Percentiles rank a stretch among this genome's conserved stretches.
Conservation (phyloP, 2,329 filamentous ascomycete species). For the Canariomyces notabilis region DNA sequence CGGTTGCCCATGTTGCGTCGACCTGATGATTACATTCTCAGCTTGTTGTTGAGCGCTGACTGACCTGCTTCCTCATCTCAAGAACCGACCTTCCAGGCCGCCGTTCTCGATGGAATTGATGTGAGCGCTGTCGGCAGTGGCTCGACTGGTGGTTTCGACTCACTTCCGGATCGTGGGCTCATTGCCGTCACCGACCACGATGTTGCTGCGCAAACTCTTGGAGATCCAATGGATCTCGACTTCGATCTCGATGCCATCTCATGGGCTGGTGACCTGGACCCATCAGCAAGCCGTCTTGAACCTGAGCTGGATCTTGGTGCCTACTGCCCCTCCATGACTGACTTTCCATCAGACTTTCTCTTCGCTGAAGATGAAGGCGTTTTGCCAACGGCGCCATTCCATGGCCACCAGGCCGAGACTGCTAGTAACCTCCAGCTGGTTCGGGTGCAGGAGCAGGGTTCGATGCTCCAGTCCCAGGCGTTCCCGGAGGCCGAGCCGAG, state of each 20-base stretch:
- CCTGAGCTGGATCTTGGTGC: slow-evolving; percentile 3
- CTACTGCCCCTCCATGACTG: neutral
- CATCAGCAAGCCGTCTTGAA: slow-evolving; percentile 7
- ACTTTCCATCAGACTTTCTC: slow-evolving; percentile 18
- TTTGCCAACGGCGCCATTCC: slow-evolving; percentile 4
- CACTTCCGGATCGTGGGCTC: neutral
- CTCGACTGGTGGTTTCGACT: neutral
- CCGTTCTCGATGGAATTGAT: neutral
- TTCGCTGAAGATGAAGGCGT: slow-evolving; percentile 23
- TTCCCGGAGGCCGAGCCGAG: neutral
- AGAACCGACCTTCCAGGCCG: slow-evolving; percentile 7
- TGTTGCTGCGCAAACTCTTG: slow-evolving; percentile 1
- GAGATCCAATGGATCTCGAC: slow-evolving; percentile 29
- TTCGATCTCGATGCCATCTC: slow-evolving; percentile 25
- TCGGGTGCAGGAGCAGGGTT: neutral
- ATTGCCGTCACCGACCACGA: neutral
- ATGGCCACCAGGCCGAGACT: neutral
- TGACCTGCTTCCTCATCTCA: neutral
- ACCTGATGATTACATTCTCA: no score
- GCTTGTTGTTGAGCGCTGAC: no score
- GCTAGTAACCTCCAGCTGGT: neutral
- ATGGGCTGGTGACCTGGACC: slow-evolving; percentile 24
- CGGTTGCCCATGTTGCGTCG: neutral
- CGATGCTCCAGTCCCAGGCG: neutral
- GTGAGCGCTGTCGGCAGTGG: neutral